Conservation (phyloP, 2,329 filamentous ascomycete species). For the Pleoardoris graminearum region DNA sequence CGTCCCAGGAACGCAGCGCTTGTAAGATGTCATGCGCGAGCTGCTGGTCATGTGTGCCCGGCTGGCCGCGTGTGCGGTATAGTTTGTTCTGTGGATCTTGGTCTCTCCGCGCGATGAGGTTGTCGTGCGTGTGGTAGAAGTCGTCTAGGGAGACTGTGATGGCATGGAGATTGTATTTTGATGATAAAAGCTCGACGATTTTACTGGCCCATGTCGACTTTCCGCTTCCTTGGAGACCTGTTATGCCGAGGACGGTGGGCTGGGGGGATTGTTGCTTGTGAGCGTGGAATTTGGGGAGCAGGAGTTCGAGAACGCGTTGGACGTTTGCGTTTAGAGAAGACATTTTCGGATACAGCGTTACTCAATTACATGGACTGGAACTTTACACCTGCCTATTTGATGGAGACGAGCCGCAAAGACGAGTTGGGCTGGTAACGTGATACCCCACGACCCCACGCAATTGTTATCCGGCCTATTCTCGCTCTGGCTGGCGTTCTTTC, state of each 20-base stretch:
- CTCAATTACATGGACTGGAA: too few relatives aligned
- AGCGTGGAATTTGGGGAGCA: slow-evolving; percentile 33
- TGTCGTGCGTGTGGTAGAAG: slow-evolving; percentile 76
- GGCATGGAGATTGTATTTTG: slow-evolving; percentile 28
- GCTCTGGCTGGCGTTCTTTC: background rate
- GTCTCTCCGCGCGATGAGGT: slow-evolving; percentile 67
- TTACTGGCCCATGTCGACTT: slow-evolving; percentile 79
- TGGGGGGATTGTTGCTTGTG: slow-evolving; percentile 43
- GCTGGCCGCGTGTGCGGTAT: slow-evolving; percentile 80
- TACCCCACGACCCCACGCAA: background rate
- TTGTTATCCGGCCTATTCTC: background rate
- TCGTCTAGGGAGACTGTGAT: slow-evolving; percentile 66
- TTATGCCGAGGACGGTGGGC: slow-evolving; percentile 85
- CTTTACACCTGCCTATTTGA: background rate
- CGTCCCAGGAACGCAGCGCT: slow-evolving; percentile 55
- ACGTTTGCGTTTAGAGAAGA: slow-evolving; percentile 33
- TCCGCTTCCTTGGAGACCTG: slow-evolving; percentile 88
- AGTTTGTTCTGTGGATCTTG: slow-evolving; percentile 72
- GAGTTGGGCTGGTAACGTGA: background rate
- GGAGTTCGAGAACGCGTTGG: slow-evolving; percentile 29
- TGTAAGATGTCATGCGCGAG: slow-evolving; percentile 67
- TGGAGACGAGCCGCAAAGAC: background rate
- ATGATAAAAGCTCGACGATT: slow-evolving; percentile 32
- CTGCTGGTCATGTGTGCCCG: slow-evolving; percentile 77
- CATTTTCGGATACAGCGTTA: slow-evolving; percentile 20